Conservation (phyloP, 2,329 filamentous ascomycete species). For the Fusarium piperis region DNA sequence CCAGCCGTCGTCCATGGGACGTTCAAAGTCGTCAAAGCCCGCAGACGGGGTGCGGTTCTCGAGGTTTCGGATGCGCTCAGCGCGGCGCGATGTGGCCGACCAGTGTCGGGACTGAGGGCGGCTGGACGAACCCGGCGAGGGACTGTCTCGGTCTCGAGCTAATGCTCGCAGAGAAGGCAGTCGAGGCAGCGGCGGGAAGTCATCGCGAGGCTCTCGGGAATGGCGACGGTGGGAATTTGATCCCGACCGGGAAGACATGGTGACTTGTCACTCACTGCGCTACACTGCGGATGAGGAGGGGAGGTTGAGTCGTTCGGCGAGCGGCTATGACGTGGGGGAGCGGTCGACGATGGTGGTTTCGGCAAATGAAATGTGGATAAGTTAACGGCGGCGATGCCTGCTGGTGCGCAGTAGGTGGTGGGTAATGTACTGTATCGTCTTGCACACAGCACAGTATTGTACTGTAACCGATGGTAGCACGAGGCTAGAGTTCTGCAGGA, state of each 20-base stretch:
- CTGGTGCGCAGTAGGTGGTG: neutral
- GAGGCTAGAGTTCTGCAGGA: neutral
- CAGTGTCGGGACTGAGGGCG: slow-evolving; percentile 39
- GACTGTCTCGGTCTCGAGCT: slow-evolving; percentile 42
- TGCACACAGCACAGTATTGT: neutral
- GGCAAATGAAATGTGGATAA: slow-evolving; percentile 22
- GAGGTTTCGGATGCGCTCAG: slow-evolving; percentile 49
- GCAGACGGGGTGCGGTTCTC: slow-evolving; percentile 42
- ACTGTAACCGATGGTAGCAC: neutral
- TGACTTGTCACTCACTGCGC: neutral
- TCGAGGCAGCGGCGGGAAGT: slow-evolving; percentile 47
- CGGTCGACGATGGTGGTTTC: slow-evolving; percentile 20
- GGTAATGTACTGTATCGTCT: neutral
- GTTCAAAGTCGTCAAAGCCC: slow-evolving; percentile 42
- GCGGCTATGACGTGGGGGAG: slow-evolving; percentile 31
- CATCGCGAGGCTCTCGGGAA: slow-evolving; percentile 43
- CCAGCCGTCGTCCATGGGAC: slow-evolving; percentile 42
- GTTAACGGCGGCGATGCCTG: slow-evolving; percentile 1
- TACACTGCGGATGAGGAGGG: neutral
- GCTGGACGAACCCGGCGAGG: slow-evolving; percentile 33
- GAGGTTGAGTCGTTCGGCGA: slow-evolving; percentile 22
- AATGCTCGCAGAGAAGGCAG: slow-evolving; percentile 47
- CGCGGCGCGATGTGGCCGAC: slow-evolving; percentile 45
- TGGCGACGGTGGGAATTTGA: slow-evolving; percentile 45
- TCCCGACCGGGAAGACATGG: slow-evolving; percentile 48